Evolutionary conservation across 495 filamentous ascomycete species (phyloP).

Genomic region (Penicillium cosmopolitanum): DNA sequence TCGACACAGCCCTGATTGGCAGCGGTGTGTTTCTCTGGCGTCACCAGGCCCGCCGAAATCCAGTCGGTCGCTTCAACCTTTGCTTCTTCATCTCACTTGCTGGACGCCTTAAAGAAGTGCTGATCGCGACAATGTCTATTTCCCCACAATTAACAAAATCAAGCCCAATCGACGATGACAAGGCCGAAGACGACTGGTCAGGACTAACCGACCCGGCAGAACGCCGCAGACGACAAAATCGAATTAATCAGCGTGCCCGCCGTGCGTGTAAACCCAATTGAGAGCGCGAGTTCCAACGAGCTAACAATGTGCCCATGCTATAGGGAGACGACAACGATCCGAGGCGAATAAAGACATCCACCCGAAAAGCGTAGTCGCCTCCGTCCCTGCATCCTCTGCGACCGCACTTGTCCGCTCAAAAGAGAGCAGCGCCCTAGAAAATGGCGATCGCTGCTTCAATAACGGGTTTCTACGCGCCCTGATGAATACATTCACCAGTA

Average conservation of each 20-base stretch:
- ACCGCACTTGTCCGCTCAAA: conserved; percentile 10
- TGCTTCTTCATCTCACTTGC: conserved; percentile 2
- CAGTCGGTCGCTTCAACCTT: neutral
- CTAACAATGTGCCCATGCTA: neutral
- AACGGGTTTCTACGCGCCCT: conserved; percentile 4
- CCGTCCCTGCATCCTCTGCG: conserved; percentile 1
- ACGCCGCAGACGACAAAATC: conserved; percentile 46
- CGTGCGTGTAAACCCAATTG: conserved; percentile 23
- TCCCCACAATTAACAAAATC: conserved; percentile 9
- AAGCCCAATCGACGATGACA: conserved; percentile 12
- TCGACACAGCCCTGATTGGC: conserved; percentile 4
- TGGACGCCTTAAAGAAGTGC: conserved; percentile 12
- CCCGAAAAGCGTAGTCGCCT: conserved; percentile 18
- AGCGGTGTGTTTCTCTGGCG: neutral
- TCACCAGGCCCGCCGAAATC: conserved; percentile 13
- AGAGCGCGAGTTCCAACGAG: neutral
- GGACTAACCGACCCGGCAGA: conserved; percentile 42
- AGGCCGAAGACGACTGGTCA: conserved; percentile 40
- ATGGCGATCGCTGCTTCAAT: neutral
- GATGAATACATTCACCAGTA: conserved; percentile 29
- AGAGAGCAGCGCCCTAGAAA: neutral
- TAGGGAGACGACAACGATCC: conserved; percentile 21
- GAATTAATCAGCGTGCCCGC: conserved; percentile 47
- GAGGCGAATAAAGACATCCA: conserved; percentile 18
- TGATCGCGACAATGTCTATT: conserved; percentile 12